These are phyloP conservation scores for Candida vartiovaarae DNA, from an alignment of 805 yeast species.

Conservation along the genomic window DNA sequence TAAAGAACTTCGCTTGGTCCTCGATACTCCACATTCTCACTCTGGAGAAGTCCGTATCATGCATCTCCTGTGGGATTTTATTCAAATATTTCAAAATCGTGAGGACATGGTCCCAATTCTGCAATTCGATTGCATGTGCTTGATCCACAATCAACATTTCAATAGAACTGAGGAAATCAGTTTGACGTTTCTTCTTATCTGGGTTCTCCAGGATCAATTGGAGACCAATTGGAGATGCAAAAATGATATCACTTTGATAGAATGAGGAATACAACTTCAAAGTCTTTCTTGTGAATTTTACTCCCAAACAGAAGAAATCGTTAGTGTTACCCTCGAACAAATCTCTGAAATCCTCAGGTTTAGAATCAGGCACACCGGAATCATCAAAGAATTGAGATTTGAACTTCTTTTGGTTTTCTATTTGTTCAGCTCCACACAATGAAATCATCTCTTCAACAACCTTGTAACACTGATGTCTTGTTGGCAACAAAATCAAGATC, in stretches of 20 bases:
- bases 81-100: constrained; percentile 66
- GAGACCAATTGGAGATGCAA: constrained; percentile 90
- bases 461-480: constrained; percentile 69
- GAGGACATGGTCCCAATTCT: constrained; percentile 81
- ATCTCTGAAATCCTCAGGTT: constrained; percentile 78
- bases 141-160: constrained; percentile 78
- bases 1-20: constrained; percentile 61
- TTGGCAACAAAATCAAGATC: constrained; percentile 74
- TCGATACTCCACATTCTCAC: constrained; percentile 90
- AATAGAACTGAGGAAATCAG: constrained; percentile 82
- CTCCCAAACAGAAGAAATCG: constrained; percentile 87
- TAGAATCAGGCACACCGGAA: constrained; percentile 38
- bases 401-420: constrained; percentile 77
- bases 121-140: constrained; percentile 82
- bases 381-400: constrained; percentile 57
- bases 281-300: constrained; percentile 84
- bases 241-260: constrained; percentile 74
- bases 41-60: constrained; percentile 83
- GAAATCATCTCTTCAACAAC: constrained; percentile 55
- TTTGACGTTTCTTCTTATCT: constrained; percentile 50
- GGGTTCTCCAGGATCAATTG: constrained; percentile 68
- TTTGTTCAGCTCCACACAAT: constrained; percentile 62
- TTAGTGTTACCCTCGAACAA: constrained; percentile 83
- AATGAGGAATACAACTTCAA: constrained; percentile 78
- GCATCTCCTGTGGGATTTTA: constrained; percentile 69